A percentile compares a stretch with the other conserved stretches of the same genome.
These are phyloP conservation scores for Labyrinthula sp. DNA, from an alignment of 352 stramenopile genomes.

Conservation along the genomic window DNA sequence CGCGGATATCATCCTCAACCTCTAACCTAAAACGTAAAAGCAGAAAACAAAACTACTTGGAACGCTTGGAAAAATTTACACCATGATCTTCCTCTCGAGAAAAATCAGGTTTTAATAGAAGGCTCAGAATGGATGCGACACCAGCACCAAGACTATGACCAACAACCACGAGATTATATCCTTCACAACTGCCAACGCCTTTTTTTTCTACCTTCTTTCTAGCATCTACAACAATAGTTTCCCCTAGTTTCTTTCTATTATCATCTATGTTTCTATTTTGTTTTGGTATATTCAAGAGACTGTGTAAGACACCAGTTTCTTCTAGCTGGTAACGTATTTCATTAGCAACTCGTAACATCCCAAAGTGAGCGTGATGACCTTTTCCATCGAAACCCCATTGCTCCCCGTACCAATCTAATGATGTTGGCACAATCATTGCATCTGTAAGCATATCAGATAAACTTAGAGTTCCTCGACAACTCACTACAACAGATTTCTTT, in stretches of 20 bases:
- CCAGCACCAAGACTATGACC: conserved; percentile 47
- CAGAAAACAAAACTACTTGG: too few relatives aligned
- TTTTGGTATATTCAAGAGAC: background rate
- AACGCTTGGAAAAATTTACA: too few relatives aligned
- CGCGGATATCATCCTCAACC: conserved; percentile 36
- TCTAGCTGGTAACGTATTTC: conserved; percentile 20
- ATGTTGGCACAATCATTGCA: conserved; percentile 13
- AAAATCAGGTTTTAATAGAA: too few relatives aligned
- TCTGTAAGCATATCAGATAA: conserved; percentile 20
- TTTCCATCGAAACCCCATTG: conserved; percentile 15
- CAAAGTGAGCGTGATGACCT: conserved; percentile 13
- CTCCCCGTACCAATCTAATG: background rate
- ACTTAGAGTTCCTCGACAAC: conserved; percentile 10
- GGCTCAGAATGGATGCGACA: conserved; percentile 42
- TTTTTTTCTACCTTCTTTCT: too few relatives aligned
- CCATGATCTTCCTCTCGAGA: too few relatives aligned
- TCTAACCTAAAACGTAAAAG: too few relatives aligned
- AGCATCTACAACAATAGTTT: too few relatives aligned
- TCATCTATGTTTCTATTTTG: too few relatives aligned
- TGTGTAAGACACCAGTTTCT: conserved; percentile 3
- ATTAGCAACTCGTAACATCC: conserved; percentile 14
- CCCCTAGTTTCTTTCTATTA: too few relatives aligned
- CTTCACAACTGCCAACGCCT: conserved; percentile 12
- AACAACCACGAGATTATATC: conserved; percentile 43
- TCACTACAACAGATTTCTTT: conserved; percentile 10